Conservation (phyloP, 768 basidiomycete species). For the Serpula lacrymans region DNA sequence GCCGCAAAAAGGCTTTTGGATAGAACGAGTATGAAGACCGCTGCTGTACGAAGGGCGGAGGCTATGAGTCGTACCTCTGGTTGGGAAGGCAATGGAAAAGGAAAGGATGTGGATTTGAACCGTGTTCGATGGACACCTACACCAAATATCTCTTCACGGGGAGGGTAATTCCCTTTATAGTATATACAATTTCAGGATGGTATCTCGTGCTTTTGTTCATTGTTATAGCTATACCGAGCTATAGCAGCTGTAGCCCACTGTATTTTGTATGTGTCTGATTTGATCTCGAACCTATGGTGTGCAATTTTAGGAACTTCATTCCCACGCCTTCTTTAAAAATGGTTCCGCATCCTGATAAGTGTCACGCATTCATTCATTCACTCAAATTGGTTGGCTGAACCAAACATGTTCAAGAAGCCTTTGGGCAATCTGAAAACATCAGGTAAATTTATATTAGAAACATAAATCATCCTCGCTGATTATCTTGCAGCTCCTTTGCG, state of each 20-base stretch:
- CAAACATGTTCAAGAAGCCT: conserved; percentile 90
- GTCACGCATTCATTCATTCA: too few species aligned
- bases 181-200: too few species aligned
- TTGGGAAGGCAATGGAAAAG: conserved; percentile 47
- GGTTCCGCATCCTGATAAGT: too few species aligned
- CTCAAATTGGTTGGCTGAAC: conserved; percentile 2
- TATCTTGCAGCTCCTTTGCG: conserved; percentile 53
- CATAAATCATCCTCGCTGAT: not conserved
- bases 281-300: too few species aligned
- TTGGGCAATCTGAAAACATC: conserved; percentile 66
- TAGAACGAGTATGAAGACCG: conserved; percentile 63
- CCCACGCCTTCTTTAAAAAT: too few species aligned
- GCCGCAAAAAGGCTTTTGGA: conserved; percentile 77
- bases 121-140: conserved; percentile 80
- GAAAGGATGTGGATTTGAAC: conserved; percentile 60
- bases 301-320: too few species aligned
- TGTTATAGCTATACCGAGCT: too few species aligned
- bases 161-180: conserved; percentile 10
- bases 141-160: conserved; percentile 45
- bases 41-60: conserved; percentile 62
- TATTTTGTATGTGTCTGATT: too few species aligned
- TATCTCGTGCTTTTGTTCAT: too few species aligned
- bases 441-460: conserved; percentile 24
- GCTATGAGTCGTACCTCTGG: conserved; percentile 55
- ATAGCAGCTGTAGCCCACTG: too few species aligned